Base-by-base conservation (phyloP, 108 stramenopile species). In the Mayamaea pseudoterrestris region DNA sequence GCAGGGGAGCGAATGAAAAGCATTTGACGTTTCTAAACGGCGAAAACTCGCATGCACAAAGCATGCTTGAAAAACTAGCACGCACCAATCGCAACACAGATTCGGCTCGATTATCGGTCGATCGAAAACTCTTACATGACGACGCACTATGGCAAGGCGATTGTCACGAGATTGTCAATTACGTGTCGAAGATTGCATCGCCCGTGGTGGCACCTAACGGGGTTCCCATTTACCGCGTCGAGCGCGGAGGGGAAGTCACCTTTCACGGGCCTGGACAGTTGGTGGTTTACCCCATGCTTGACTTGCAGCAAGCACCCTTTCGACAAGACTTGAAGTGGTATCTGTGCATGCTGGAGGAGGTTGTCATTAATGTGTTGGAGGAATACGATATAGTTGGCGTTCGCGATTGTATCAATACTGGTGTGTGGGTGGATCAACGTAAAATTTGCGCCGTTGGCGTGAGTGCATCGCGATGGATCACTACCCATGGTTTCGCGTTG, bases 221-320 rank as follows among this genome's bases (percentile, higher is more conserved):
- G 9, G 69, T 75, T 7, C 85, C 83, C 17, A 66, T 93, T 12
- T 81, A 83, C 50, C 65, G 93, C 35, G 78, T 91, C 12, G 94
- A 97, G 47, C 83, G 98, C 2, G 98, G 98, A 1, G 98, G 98
- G 5, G 94, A 99, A 63, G 95, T 97, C 23, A 99, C 98, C 11
- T 99, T 66, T 48, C 98, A 99, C 68, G 98, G 98, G 4, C 98
- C 96, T 3, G 90, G 86, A 20, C 98, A 99, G 59, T 55, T 99
- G 3, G 93, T 96, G 0, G 68, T 83, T 4, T 99, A 99, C 63
- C 98, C 98, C 8, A 49, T 97, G 41, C 52, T 99, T 41, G 80
- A 95, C 63, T 78, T 96, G 53, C 55, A 60, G 30, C 22, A 31
- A 14, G 31, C 16, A 16, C 54, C 68, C 0, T 84, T 73, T 57